Base-by-base conservation (phyloP, 441 rosid species). In the Adansonia grandidieri region DNA sequence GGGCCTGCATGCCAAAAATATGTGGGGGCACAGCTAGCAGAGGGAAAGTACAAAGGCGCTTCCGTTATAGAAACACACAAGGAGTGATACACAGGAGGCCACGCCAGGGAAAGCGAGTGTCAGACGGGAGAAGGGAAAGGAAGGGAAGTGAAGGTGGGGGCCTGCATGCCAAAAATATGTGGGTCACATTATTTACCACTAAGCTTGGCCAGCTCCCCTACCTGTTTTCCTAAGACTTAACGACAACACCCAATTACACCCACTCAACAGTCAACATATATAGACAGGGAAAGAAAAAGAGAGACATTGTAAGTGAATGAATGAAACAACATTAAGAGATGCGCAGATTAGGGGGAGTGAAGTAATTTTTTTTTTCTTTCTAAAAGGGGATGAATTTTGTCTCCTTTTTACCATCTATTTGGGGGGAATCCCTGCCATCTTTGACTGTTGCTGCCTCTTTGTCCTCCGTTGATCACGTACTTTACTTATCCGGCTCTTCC, bases 11-110 rank as follows among this genome's bases (percentile, higher is more conserved):
- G 8, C 42, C 9, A 6, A 62, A 67, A n/a, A n/a, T n/a, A n/a
- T n/a, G n/a, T n/a, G n/a, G n/a, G n/a, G 64, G 87, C 65, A 70
- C 76, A 75, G 74, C 11, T 37, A 37, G 42, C 28, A 4, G 67
- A 64, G 37, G 47, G 10, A 63, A 57, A 11, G 17, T 1, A 56
- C 44, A 66, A 78, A 74, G 84, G 78, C 85, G 88, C 76, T 80
- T 80, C 91, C 89, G 88, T 82, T 75, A 77, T 77, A 75, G 88
- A 82, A 76, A 37, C 42, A 78, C 88, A 85, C 76, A 76, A 74
- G 80, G 61, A 72, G 84, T 60, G 80, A 71, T 61, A 74, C 54
- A 37, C 42, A 10, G 24, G 6, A 51, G 44, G 47, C 42, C 42
- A 37, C 42, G 47, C 5, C 61, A 22, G 72, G 22, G 65, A n/a